Base-by-base conservation (phyloP, 176 grass and related monocot species). In the Areca catechu region DNA sequence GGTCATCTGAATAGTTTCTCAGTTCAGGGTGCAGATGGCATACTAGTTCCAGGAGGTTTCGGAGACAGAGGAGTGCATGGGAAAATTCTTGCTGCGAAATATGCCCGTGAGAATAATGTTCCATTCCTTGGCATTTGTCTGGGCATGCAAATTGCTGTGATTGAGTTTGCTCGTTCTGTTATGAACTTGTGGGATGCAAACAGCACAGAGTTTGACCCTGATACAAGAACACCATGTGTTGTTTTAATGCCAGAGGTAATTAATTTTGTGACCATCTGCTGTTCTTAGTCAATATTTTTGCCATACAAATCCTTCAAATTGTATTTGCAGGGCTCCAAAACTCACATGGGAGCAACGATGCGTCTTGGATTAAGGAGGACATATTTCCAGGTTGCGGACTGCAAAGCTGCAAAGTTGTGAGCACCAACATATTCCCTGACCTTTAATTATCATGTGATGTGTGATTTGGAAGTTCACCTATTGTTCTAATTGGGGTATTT, bases 241-340 rank as follows among this genome's bases (percentile, higher is more conserved):
- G 14, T 67, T 67, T 67, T 43, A 18, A 67, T 67, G 65, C 65
- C 93, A 65, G 93, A 98, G 87, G 93, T 98, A 83, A 48, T 58
- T 64, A 43, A 43, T 43, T 43, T 43, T 43, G 9, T 14, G 9
- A 43, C 34, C 6, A 43, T 43, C 22, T 15, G 22, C 48, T 18
- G 16, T 16, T 22, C 23, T 71, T 20, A 5, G 12, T 49, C 16
- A 15, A 22, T 43, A 43, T 71, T 24, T 23, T 43, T 34, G 28
- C 17, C 17, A 15, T 75, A 43, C 34, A 43, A 9, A 43, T 43
- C 34, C 34, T 43, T 10, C 10, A 43, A 43, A 43, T 43, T 12
- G 10, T 10, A 43, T 43, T 43, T 43, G 34, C 34, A 43, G 34
- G 34, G 34, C 34, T 43, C 34, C 34, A 43, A 43, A 43, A 43